Evolutionary conservation across 345 rosid species (phyloP).

Genomic region (Populus deltoides): DNA sequence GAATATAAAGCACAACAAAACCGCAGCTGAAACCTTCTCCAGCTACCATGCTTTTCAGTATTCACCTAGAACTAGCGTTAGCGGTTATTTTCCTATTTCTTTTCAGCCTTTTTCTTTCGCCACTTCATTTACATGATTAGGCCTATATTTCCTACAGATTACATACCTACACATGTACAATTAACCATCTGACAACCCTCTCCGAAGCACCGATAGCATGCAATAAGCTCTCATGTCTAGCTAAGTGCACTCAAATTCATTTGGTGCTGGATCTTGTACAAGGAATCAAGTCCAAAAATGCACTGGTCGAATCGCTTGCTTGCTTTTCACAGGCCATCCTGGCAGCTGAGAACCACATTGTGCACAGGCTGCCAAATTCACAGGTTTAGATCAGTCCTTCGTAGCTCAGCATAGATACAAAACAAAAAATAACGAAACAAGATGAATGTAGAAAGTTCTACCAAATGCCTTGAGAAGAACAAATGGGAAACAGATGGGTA

Average conservation of each 20-base stretch:
- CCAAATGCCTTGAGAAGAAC: background rate
- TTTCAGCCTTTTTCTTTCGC: background rate
- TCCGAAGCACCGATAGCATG: background rate
- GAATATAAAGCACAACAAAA: slow-evolving; percentile 16
- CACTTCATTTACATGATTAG: slow-evolving; percentile 19
- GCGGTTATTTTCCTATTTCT: slow-evolving; percentile 10
- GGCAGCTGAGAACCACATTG: slow-evolving; percentile 23
- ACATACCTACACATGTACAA: slow-evolving; percentile 29
- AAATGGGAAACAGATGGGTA: background rate
- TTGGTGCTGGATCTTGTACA: slow-evolving; percentile 1
- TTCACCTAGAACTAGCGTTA: slow-evolving; percentile 13
- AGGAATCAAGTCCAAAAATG: slow-evolving; percentile 7
- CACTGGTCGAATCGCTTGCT: slow-evolving; percentile 15
- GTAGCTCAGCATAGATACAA: background rate
- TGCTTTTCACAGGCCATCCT: slow-evolving; percentile 14
- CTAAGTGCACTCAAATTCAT: background rate
- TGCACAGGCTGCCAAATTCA: slow-evolving; percentile 11
- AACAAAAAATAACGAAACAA: background rate
- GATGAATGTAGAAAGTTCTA: background rate
- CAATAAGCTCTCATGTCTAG: background rate
- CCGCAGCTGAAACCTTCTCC: slow-evolving; percentile 16
- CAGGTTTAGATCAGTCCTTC: background rate
- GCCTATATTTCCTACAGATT: slow-evolving; percentile 13
- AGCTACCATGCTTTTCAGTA: slow-evolving; percentile 19
- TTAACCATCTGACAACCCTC: slow-evolving; percentile 9